Base-by-base conservation (phyloP, 2,329 filamentous ascomycete species). In the Magnaporthales sp. region DNA sequence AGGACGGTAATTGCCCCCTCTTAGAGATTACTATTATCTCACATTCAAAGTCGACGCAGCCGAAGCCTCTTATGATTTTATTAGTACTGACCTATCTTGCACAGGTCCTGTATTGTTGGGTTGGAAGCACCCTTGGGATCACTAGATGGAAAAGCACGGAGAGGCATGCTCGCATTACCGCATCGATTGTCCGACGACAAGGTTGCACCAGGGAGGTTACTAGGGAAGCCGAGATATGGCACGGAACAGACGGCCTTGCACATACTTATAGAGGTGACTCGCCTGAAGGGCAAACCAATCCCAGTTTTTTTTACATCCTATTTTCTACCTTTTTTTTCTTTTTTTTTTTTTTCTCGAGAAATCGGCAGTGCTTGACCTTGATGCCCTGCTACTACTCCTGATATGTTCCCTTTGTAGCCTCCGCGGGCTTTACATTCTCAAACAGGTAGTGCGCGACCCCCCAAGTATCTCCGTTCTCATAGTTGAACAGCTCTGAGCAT, bases 81-180 rank as follows among this genome's bases (percentile, higher is more conserved):
- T 72, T 69, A n/a, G 13, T 56, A 30, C 64, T 68, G 46, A 68
- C 19, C 62, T 38, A 19, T 56, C 13, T 60, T 26, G 11, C 46
- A 58, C 69, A 89, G 86, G 86, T 67, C 85, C 94, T 27, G 94
- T 88, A 66, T 82, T 98, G 70, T 77, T 99, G 73, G 95, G 95
- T 77, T 92, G 88, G 90, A 97, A 93, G 83, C 95, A 98, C 80
- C 95, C 93, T 71, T 97, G 93, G 92, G 93, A 97, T 73, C 93
- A 97, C 81, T 97, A 83, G 85, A 64, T 66, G 60, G 27, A 51
- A 66, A 19, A 11, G 56, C 24, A 60, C 10, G 6, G 56, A 60
- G 24, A 27, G 8, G 27, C 56, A 30, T 13, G 8, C 11, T 8
- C 10, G 56, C 24, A 27, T 26, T 15, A 60, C 56, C 10, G 56